Conservation (phyloP, 148 eudicot genomes). For the Amaranthus cruentus region DNA sequence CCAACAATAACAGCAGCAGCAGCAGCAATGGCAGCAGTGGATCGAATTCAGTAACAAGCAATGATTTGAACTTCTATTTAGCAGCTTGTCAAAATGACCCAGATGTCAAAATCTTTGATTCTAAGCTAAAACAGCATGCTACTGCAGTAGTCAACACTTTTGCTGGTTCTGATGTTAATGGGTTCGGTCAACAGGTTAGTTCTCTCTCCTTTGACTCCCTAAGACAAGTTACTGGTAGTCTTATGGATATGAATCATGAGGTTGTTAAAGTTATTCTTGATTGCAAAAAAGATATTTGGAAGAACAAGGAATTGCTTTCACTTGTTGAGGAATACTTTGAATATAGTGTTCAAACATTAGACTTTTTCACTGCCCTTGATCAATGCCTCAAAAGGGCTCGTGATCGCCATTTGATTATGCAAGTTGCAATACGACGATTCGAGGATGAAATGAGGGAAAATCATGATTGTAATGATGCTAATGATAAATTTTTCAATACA, state of each 20-base stretch:
- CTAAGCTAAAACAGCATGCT: constrained; percentile 24
- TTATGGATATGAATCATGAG: constrained; percentile 34
- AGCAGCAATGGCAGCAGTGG: constrained; percentile 11
- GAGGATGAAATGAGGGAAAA: constrained; percentile 25
- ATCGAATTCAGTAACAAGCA: constrained; percentile 15
- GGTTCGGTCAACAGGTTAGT: constrained; percentile 5
- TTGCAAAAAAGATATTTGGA: constrained; percentile 35
- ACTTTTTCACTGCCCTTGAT: constrained; percentile 28
- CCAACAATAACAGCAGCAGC: constrained; percentile 3
- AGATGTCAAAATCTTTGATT: constrained; percentile 28
- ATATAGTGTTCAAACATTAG: constrained; percentile 31
- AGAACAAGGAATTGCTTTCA: constrained; percentile 28
- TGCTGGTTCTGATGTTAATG: not conserved
- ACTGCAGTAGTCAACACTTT: constrained; percentile 17
- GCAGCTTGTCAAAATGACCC: constrained; percentile 31
- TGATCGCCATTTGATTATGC: constrained; percentile 23
- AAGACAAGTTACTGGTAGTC: constrained; percentile 24
- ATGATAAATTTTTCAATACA: constrained; percentile 26
- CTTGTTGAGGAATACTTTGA: constrained; percentile 37
- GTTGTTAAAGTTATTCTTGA: constrained; percentile 28
- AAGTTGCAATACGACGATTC: constrained; percentile 22
- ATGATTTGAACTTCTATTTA: constrained; percentile 21
- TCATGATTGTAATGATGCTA: not conserved
- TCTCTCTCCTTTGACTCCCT: constrained; percentile 33
- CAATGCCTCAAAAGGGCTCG: constrained; percentile 29